Percentiles rank a stretch among this genome's conserved stretches.
Conservation (phyloP, 371 early-diverging fungal species). For the Saksenaea vasiformis region DNA sequence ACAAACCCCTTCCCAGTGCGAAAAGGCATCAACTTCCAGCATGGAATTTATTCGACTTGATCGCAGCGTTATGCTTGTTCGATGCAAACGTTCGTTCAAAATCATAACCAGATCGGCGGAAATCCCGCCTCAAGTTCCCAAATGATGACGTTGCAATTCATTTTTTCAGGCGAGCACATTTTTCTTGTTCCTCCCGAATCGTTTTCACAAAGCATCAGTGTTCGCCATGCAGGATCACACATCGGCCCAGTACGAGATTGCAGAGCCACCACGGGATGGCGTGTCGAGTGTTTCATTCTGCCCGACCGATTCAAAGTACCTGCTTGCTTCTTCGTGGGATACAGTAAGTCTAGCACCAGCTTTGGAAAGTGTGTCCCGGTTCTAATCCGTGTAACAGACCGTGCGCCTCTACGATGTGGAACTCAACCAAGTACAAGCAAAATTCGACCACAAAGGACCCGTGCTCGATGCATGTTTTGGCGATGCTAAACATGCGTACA, state of each 20-base stretch:
- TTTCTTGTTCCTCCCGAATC: background rate
- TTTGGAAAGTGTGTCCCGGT: background rate
- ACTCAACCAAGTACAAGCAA: constrained; percentile 52
- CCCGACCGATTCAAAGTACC: constrained; percentile 57
- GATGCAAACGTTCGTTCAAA: too few species aligned
- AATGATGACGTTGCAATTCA: too few species aligned
- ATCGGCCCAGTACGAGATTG: constrained; percentile 66
- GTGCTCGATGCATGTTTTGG: constrained; percentile 79
- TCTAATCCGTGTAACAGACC: constrained; percentile 23
- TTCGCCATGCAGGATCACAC: constrained; percentile 22
- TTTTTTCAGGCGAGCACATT: too few species aligned
- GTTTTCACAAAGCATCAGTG: background rate
- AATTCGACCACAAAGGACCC: constrained; percentile 65
- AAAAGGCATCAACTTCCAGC: too few species aligned
- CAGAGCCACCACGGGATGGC: constrained; percentile 85
- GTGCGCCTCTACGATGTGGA: constrained; percentile 82
- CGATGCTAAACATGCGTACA: constrained; percentile 50
- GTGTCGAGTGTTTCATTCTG: constrained; percentile 77
- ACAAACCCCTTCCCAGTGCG: too few species aligned
- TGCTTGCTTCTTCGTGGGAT: constrained; percentile 92
- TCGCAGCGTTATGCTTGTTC: too few species aligned
- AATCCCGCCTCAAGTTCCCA: too few species aligned
- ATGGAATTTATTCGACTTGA: too few species aligned
- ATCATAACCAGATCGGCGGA: too few species aligned
- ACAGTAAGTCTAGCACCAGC: constrained; percentile 50